phyloP scores from a whole-genome alignment of 805 yeast genomes.

The Saturnispora sanitii region DNA sequence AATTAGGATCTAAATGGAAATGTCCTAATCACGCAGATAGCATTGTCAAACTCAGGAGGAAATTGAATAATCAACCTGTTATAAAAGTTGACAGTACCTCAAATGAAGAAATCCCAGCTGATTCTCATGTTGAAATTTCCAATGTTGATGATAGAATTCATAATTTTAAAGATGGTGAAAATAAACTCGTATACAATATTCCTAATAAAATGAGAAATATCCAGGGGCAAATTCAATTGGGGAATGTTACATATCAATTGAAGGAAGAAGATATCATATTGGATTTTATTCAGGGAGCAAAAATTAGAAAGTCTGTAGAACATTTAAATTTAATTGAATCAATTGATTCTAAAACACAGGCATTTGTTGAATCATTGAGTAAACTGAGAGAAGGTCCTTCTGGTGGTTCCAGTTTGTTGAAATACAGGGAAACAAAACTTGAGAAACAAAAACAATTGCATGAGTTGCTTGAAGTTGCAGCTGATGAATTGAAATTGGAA shows the following conservation, averaged over 20 bases:
- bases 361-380: conserved; percentile 26
- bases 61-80: conserved; percentile 40
- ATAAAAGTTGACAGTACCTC: conserved; percentile 42
- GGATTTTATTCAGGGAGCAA: conserved; percentile 55
- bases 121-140: conserved; percentile 44
- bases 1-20: conserved; percentile 74
- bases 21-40: conserved; percentile 78
- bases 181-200: conserved; percentile 6
- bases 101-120: conserved; percentile 25
- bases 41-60: conserved; percentile 37
- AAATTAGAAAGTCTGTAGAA: conserved; percentile 27
- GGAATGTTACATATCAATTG: conserved; percentile 44
- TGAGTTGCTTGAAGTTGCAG: conserved; percentile 35
- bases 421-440: conserved; percentile 14
- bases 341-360: conserved; percentile 19
- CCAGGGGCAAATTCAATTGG: conserved; percentile 11
- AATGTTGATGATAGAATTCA: conserved; percentile 32
- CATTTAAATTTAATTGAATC: conserved; percentile 23
- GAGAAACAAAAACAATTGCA: conserved; percentile 28
- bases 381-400: conserved; percentile 27
- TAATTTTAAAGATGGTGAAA: conserved; percentile 2
- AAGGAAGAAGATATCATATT: conserved; percentile 60
- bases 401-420: no score
- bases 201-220: conserved; percentile 20
- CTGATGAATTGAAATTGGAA: conserved; percentile 17